Conservation (phyloP, 441 rosid species). For the Adansonia gregorii region DNA sequence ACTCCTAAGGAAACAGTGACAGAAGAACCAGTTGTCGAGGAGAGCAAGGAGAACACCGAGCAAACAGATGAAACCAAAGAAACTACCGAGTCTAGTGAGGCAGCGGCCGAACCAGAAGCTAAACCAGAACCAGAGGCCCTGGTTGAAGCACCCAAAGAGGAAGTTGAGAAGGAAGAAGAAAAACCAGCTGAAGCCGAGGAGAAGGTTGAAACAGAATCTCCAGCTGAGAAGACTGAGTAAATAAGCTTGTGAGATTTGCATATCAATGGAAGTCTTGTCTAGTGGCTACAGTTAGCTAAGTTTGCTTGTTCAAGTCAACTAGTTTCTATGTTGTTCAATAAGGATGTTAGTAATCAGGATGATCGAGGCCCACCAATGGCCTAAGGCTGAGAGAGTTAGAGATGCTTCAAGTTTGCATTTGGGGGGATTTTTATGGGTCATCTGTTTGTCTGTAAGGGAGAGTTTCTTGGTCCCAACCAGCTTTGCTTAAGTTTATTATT, state of each 20-base stretch:
- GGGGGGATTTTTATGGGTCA: conserved; percentile 2
- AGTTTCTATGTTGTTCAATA: conserved; percentile 9
- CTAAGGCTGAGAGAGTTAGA: not conserved
- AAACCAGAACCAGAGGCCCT: not conserved
- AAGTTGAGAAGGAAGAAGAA: conserved; percentile 35
- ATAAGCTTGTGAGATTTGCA: not conserved
- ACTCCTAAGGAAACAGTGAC: conserved; percentile 31
- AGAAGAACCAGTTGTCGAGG: conserved; percentile 30
- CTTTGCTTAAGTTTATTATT: not conserved
- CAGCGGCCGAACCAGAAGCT: conserved; percentile 22
- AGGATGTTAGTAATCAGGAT: not conserved
- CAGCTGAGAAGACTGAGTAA: conserved; percentile 38
- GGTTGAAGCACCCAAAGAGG: conserved; percentile 38
- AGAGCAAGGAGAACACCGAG: conserved; percentile 27
- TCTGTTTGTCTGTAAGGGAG: not conserved
- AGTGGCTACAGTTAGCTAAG: conserved; percentile 19
- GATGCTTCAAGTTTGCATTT: not conserved
- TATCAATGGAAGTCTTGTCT: conserved; percentile 5
- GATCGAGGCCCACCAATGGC: not conserved
- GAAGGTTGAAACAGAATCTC: not conserved
- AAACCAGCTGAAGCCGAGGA: conserved; percentile 27
- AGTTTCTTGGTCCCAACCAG: conserved; percentile 8
- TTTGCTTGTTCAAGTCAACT: conserved; percentile 15
- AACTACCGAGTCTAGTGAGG: conserved; percentile 27
- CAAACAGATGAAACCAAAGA: conserved; percentile 28